phyloP scores from a whole-genome alignment of 352 stramenopile genomes.

The Phytophthora melonis region DNA sequence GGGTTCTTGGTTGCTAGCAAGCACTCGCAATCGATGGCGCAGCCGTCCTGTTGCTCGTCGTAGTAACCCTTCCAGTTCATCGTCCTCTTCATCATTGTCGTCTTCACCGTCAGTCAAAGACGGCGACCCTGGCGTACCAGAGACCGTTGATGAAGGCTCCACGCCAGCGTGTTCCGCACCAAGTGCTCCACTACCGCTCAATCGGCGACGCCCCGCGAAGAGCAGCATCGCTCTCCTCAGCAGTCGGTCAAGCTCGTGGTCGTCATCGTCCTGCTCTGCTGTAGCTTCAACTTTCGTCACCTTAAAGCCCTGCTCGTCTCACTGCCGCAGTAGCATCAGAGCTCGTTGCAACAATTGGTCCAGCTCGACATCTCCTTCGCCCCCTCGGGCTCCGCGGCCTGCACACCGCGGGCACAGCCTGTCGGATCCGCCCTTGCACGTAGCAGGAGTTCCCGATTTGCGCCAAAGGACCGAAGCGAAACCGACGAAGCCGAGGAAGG shows the following conservation, averaged over 20 bases:
- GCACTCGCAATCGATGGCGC: too few relatives aligned
- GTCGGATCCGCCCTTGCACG: neutral
- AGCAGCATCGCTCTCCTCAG: neutral
- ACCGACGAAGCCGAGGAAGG: too few relatives aligned
- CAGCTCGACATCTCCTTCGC: conserved; percentile 10
- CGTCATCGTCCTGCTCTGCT: neutral
- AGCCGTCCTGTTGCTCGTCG: neutral
- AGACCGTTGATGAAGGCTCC: neutral
- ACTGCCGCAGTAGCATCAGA: conserved; percentile 1
- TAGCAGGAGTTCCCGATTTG: too few relatives aligned
- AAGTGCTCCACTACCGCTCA: neutral
- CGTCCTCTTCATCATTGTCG: neutral
- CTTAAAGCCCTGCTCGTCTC: neutral
- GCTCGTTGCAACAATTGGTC: conserved; percentile 6
- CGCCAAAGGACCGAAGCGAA: too few relatives aligned
- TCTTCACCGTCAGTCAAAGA: neutral
- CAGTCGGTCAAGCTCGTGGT: neutral
- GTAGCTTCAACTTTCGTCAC: neutral
- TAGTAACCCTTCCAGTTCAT: neutral
- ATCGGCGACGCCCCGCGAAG: neutral
- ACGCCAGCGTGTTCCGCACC: neutral
- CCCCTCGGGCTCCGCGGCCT: neutral
- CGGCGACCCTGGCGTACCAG: neutral
- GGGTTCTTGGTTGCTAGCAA: neutral
- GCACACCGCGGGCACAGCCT: too few relatives aligned